Evolutionary conservation across 1,284 basidiomycete species (phyloP), one percentile per base, ranked within the genome.

Genomic region (Neonothopanus nambi): DNA sequence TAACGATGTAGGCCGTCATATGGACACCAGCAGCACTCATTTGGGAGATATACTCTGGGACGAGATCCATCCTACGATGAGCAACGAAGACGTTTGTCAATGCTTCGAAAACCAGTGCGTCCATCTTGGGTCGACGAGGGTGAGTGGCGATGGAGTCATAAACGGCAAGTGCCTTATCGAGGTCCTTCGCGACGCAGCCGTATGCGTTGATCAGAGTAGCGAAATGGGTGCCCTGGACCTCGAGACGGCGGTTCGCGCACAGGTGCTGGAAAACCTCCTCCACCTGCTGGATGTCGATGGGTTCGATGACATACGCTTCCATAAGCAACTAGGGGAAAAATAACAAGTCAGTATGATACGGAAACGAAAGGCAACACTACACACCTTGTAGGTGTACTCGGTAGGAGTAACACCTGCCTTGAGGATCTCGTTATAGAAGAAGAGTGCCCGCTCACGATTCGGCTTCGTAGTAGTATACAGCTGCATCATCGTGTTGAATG

Each of bases 401-500:
- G 91, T 89, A 24, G 94, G 93, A 5, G 70, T 63, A 36, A 99
- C 86, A 1, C 79, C 71, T 5, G 81, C 84, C 13, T 71, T 67
- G 33, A 76, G 68, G 72, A 99, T 81, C 63, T 84, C 78, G 51
- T 88, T 67, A 69, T 91, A 92, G 71, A 91, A 99, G 61, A 82
- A 74, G 36, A 97, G 70, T 13, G 89, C 89, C 40, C 84, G 80
- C 28, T 82, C 81, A 48, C 95, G 85, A 62, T 94, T 87, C 1
- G 94, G 95, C 64, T 91, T 90, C 21, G 90, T 96, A 57, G 90
- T 86, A 45, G 91, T 89, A 73, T 93, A 97, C 66, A 96, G 82
- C 71, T 99, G 97, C 82, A 99, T 98, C 95, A 99, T 98, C 36
- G 92, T 98, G 74, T 98, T 99, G 77, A 85, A 93, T 5, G 96